Conservation (phyloP, 208 protist species). For the Leishmania turanica region DNA sequence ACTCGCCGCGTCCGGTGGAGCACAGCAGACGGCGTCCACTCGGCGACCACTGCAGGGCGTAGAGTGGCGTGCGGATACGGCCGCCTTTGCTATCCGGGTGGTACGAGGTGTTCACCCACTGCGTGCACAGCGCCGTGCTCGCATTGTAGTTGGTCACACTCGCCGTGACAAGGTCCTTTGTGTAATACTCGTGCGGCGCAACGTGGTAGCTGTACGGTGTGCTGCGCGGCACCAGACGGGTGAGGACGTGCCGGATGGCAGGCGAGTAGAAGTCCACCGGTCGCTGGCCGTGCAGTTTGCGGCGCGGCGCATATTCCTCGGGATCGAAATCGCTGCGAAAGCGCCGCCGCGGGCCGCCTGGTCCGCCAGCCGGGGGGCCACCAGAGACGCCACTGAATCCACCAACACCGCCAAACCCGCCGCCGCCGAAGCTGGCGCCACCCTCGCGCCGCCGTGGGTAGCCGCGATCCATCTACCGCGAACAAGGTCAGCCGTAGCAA, state of each 20-base stretch:
- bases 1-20: constrained; percentile 80
- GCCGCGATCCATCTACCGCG: constrained; percentile 17
- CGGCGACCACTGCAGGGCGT: constrained; percentile 80
- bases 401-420: neutral
- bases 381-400: constrained; percentile 10
- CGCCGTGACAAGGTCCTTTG: constrained; percentile 78
- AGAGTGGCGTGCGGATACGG: constrained; percentile 57
- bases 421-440: constrained; percentile 6
- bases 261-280: constrained; percentile 85
- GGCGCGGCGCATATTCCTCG: constrained; percentile 82
- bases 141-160: constrained; percentile 75
- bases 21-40: constrained; percentile 83
- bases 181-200: constrained; percentile 83
- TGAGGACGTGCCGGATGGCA: constrained; percentile 80
- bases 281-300: constrained; percentile 76
- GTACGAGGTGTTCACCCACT: constrained; percentile 91
- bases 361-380: neutral
- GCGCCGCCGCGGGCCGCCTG: constrained; percentile 37
- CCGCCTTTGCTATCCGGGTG: constrained; percentile 77
- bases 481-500: neutral
- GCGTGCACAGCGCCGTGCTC: constrained; percentile 87
- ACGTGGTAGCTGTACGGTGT: constrained; percentile 83
- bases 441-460: constrained; percentile 16
- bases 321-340: constrained; percentile 60
- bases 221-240: constrained; percentile 60